A percentile compares a stretch with the other conserved stretches of the same genome.
phyloP scores from a whole-genome alignment of 1,139 yeast species.

The Kodamaea anthophila region DNA sequence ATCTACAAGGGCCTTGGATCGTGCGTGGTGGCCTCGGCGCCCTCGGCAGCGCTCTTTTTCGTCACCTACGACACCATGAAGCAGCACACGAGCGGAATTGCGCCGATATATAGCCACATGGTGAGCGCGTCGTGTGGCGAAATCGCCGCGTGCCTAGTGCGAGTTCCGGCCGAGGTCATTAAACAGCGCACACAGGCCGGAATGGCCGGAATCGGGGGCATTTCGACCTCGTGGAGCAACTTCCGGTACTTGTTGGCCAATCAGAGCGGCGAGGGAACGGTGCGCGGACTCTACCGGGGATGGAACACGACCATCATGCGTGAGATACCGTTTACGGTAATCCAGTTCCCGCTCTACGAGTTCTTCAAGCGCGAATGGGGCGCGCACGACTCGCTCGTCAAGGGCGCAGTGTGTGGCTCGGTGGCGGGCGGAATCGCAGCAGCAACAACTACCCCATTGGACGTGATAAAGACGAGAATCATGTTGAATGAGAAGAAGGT shows the following conservation, averaged over 20 bases:
- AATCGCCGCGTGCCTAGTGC: slow-evolving; percentile 81
- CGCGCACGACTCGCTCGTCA: slow-evolving; percentile 48
- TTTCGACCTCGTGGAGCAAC: slow-evolving; percentile 61
- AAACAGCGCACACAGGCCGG: slow-evolving; percentile 91
- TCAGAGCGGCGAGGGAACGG: slow-evolving; percentile 67
- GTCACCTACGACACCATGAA: slow-evolving; percentile 82
- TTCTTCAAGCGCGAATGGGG: slow-evolving; percentile 57
- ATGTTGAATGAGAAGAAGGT: slow-evolving; percentile 64
- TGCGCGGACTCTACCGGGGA: slow-evolving; percentile 82
- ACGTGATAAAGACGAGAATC: slow-evolving; percentile 83
- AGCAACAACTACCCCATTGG: slow-evolving; percentile 88
- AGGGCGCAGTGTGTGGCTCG: slow-evolving; percentile 93
- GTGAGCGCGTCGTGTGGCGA: slow-evolving; percentile 84
- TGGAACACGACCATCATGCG: slow-evolving; percentile 89
- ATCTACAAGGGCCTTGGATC: slow-evolving; percentile 90
- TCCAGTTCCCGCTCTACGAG: slow-evolving; percentile 93
- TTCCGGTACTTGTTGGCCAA: slow-evolving; percentile 51
- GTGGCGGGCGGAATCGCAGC: slow-evolving; percentile 95
- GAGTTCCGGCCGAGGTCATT: slow-evolving; percentile 96
- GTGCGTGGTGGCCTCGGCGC: slow-evolving; percentile 92
- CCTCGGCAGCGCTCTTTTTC: slow-evolving; percentile 85
- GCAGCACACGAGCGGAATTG: slow-evolving; percentile 35
- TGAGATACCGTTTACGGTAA: slow-evolving; percentile 92
- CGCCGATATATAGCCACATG: slow-evolving; percentile 63
- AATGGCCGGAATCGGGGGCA: slow-evolving; percentile 37